Evolutionary conservation across 2,329 filamentous ascomycete species (phyloP).

Genomic region (Byssothecium circinans): DNA sequence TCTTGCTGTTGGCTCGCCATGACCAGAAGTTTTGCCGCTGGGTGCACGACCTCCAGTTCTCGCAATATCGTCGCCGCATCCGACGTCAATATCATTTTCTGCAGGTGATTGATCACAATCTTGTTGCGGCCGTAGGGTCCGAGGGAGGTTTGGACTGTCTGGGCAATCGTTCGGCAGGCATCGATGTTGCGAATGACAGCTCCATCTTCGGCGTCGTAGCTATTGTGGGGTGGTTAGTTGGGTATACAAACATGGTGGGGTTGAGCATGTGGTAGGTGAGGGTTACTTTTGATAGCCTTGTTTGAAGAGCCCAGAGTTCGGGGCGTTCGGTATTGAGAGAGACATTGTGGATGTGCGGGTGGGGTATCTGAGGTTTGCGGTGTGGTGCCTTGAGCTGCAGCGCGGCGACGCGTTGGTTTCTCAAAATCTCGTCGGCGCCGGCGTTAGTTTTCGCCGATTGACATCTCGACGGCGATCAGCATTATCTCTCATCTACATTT

Average conservation of each 20-base stretch:
- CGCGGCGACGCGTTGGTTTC: constrained; percentile 34
- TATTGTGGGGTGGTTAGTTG: constrained; percentile 51
- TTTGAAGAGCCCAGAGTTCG: constrained; percentile 93
- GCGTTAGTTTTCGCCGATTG: constrained; percentile 2
- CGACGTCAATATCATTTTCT: constrained; percentile 99
- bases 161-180: constrained; percentile 92
- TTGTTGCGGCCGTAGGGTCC: constrained; percentile 99
- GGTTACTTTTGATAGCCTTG: constrained; percentile 91
- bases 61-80: constrained; percentile 96
- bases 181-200: constrained; percentile 98
- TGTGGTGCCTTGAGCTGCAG: constrained; percentile 31
- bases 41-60: constrained; percentile 97
- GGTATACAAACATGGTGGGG: constrained; percentile 19
- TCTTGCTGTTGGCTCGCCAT: constrained; percentile 99
- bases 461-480: background rate
- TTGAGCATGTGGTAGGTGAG: background rate
- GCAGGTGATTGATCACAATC: constrained; percentile 98
- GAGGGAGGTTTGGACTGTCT: constrained; percentile 94
- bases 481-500: background rate
- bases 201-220: constrained; percentile 98
- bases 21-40: constrained; percentile 93
- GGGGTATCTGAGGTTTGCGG: constrained; percentile 31
- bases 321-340: constrained; percentile 91
- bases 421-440: constrained; percentile 16
- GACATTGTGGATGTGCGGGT: constrained; percentile 67